Evolutionary conservation across 257 asterid species (phyloP), one percentile per base, ranked within the genome.

Genomic region (Asclepias syriaca): DNA sequence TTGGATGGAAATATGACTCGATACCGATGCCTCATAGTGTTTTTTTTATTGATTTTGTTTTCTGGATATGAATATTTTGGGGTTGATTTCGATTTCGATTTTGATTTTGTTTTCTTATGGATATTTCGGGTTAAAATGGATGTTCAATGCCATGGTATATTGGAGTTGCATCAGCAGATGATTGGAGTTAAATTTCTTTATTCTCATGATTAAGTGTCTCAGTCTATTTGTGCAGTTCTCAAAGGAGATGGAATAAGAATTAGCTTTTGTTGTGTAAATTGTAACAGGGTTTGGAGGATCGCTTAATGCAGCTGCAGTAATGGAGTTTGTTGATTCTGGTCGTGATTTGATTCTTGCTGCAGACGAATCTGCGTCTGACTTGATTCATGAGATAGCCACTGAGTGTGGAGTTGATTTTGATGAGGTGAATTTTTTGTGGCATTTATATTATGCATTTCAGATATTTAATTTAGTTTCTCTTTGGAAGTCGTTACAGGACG

Each of bases 351-450:
- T 91, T 48, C 74, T 91, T 75, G 96, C 86, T 21, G 90, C 95
- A 24, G 95, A 92, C 83, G 84, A 74, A 32, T 85, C 90, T 46
- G 75, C 91, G 19, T 89, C 97, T 22, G 97, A 89, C 75, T 74
- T 85, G 71, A 87, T 91, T 78, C 87, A 90, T 18, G 93, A 87
- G 74, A 85, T 92, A 77, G 95, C 93, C 43, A 79, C 84, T 3
- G 96, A 92, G 73, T 88, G 96, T 71, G 97, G 96, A 66, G 87
- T 88, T 84, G 96, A 92, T 79, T 88, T 92, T 68, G 96, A 92
- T 74, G 97, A 92, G 97, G 96, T 88, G 74, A 27, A 29, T 18
- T 8, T 8, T 55, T 16, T 16, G 1, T 65, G 27, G 14, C 50
- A 8, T 11, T 51, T 65, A 65, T 51, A 15, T 14, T 13, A 5